phyloP scores from a whole-genome alignment of 2,329 filamentous ascomycete species.

The Claviceps humidiphila region DNA sequence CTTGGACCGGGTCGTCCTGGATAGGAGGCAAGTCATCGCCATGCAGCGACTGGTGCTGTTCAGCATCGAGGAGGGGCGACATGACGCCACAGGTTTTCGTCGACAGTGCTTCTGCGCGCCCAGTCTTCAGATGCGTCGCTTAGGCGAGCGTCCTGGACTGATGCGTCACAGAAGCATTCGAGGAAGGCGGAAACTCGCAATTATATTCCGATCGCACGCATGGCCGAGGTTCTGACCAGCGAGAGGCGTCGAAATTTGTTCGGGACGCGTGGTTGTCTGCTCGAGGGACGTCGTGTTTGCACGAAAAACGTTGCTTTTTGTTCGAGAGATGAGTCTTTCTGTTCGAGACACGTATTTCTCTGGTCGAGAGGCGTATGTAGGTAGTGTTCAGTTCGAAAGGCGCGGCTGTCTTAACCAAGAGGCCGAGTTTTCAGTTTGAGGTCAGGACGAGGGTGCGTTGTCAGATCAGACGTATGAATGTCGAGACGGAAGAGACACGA shows the following conservation, averaged over 20 bases:
- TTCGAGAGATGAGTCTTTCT: background rate
- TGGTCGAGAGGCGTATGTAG: too few species aligned
- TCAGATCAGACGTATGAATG: too few species aligned
- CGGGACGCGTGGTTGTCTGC: background rate
- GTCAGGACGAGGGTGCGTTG: too few species aligned
- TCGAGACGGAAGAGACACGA: too few species aligned
- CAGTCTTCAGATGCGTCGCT: slow-evolving; percentile 4
- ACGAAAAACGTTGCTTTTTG: background rate
- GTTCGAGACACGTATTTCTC: background rate
- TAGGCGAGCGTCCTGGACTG: slow-evolving; percentile 2
- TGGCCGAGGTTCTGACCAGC: background rate
- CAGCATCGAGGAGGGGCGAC: slow-evolving; percentile 1
- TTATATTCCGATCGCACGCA: background rate
- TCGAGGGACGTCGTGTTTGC: background rate
- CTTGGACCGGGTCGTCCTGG: slow-evolving; percentile 23
- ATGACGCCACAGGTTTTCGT: slow-evolving; percentile 3
- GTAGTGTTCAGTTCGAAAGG: too few species aligned
- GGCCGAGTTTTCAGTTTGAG: too few species aligned
- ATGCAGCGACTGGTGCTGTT: slow-evolving; percentile 17
- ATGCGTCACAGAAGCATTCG: slow-evolving; percentile 3
- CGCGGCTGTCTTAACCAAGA: too few species aligned
- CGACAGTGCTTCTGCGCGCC: background rate
- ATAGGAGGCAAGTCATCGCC: slow-evolving; percentile 20
- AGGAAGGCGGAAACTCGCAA: background rate
- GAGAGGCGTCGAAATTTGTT: background rate